A percentile compares a stretch with the other conserved stretches of the same genome.
Evolutionary conservation across 2,329 filamentous ascomycete species (phyloP).

Genomic region (Sporothrix protearum): DNA sequence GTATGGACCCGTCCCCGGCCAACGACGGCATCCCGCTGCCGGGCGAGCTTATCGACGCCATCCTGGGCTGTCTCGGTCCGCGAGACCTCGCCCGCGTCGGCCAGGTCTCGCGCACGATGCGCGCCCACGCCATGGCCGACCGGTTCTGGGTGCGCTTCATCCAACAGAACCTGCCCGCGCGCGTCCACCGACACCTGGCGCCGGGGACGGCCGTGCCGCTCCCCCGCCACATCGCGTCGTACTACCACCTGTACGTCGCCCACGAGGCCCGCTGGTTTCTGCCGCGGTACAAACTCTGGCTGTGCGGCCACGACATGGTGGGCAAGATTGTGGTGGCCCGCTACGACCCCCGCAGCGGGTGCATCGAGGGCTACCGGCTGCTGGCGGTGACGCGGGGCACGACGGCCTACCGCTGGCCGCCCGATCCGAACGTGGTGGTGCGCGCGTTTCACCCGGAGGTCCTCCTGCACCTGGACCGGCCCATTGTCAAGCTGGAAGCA

Average conservation of each 20-base stretch:
- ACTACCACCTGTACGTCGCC: constrained; percentile 66
- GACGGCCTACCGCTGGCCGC: constrained; percentile 55
- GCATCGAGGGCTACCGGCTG: constrained; percentile 77
- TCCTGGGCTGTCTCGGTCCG: constrained; percentile 64
- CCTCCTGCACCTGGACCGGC: constrained; percentile 69
- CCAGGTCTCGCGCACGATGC: constrained; percentile 59
- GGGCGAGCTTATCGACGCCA: constrained; percentile 68
- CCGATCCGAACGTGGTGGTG: constrained; percentile 63
- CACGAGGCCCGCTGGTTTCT: constrained; percentile 86
- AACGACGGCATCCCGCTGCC: constrained; percentile 50
- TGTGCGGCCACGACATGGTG: constrained; percentile 67
- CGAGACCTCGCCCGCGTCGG: constrained; percentile 59
- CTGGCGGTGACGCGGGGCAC: constrained; percentile 59
- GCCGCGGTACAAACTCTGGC: constrained; percentile 77
- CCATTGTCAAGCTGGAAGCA: constrained; percentile 57
- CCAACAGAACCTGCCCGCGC: constrained; percentile 60
- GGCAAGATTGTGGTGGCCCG: constrained; percentile 74
- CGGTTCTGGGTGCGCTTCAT: constrained; percentile 69
- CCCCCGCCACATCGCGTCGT: constrained; percentile 59
- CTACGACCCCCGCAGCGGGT: constrained; percentile 68
- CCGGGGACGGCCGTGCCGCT: constrained; percentile 41
- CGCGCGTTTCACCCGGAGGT: constrained; percentile 69
- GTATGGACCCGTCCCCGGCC: background rate
- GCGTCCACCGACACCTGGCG: constrained; percentile 33
- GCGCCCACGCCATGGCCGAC: constrained; percentile 60